Conservation (phyloP, 2,329 filamentous ascomycete species). For the Hirsutella minnesotensis region DNA sequence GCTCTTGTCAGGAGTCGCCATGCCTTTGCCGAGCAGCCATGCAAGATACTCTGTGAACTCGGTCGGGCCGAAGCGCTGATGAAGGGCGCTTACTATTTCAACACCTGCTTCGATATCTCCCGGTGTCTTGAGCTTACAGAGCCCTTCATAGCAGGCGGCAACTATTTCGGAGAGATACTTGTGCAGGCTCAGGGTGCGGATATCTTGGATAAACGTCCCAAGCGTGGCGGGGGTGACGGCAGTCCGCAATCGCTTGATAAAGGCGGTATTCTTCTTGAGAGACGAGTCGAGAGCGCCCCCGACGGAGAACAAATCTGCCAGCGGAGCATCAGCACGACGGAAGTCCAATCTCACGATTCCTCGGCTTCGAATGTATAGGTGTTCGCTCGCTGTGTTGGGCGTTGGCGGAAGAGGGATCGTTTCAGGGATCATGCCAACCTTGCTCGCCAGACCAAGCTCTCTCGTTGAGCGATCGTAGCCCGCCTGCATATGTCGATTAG, state of each 20-base stretch:
- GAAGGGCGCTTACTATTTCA: conserved; percentile 87
- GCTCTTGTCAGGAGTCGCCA: conserved; percentile 82
- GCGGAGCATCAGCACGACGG: conserved; percentile 5
- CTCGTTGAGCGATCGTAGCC: conserved; percentile 80
- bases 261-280: conserved; percentile 95
- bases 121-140: conserved; percentile 82
- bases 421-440: conserved; percentile 38
- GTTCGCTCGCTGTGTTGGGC: neutral
- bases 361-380: neutral
- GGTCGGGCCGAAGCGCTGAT: conserved; percentile 81
- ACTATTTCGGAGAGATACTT: conserved; percentile 97
- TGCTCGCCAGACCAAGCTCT: conserved; percentile 81
- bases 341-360: neutral
- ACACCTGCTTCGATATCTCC: conserved; percentile 87
- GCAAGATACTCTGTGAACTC: conserved; percentile 88
- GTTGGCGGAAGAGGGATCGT: neutral
- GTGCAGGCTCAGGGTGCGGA: conserved; percentile 79
- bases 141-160: conserved; percentile 86
- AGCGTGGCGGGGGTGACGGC: conserved; percentile 72
- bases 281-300: conserved; percentile 80
- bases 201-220: conserved; percentile 78
- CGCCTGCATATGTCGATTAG: conserved; percentile 61
- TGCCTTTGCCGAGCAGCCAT: conserved; percentile 82
- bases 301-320: conserved; percentile 58
- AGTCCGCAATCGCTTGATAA: conserved; percentile 91